A percentile compares a stretch with the other conserved stretches of the same genome.
Evolutionary conservation across 192 early-diverging fungal species (phyloP).

Genomic region (Allomyces arbusculus): DNA sequence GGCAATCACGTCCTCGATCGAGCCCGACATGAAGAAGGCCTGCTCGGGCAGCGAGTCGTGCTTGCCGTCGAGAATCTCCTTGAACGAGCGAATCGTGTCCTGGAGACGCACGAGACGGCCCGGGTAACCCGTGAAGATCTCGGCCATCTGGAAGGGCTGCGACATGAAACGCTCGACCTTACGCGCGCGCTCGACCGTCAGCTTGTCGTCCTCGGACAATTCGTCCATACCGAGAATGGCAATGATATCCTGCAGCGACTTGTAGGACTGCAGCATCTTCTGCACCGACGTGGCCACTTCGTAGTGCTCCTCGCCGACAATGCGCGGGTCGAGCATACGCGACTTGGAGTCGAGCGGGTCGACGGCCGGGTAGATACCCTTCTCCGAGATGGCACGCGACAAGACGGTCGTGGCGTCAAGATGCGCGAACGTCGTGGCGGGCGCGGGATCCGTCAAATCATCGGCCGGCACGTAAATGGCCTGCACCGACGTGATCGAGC

Average conservation of each 20-base stretch:
- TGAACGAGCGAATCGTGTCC: constrained; percentile 94
- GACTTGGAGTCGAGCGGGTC: constrained; percentile 97
- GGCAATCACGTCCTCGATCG: constrained; percentile 79
- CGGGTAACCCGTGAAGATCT: constrained; percentile 93
- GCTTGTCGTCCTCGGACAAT: constrained; percentile 96
- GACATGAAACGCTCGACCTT: constrained; percentile 99
- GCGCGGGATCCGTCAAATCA: constrained; percentile 98
- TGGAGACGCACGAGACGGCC: constrained; percentile 72
- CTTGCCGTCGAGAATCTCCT: constrained; percentile 93
- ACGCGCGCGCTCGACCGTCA: constrained; percentile 95
- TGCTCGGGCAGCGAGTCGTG: constrained; percentile 84
- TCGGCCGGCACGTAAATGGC: constrained; percentile 98
- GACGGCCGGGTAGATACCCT: constrained; percentile 99
- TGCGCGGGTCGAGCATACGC: constrained; percentile 90
- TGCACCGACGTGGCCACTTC: constrained; percentile 78
- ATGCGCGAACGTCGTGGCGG: constrained; percentile 96
- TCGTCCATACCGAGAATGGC: constrained; percentile 99
- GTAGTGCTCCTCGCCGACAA: constrained; percentile 91
- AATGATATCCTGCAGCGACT: constrained; percentile 98
- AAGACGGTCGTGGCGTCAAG: constrained; percentile 98
- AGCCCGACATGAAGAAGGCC: constrained; percentile 96
- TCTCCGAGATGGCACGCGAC: constrained; percentile 93
- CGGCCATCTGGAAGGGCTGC: constrained; percentile 92
- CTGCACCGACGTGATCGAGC: constrained; percentile 96
- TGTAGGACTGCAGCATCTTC: constrained; percentile 95